Evolutionary conservation across 345 rosid genomes (phyloP), one percentile per base, ranked within the genome.

Genomic region (Salix purpurea): DNA sequence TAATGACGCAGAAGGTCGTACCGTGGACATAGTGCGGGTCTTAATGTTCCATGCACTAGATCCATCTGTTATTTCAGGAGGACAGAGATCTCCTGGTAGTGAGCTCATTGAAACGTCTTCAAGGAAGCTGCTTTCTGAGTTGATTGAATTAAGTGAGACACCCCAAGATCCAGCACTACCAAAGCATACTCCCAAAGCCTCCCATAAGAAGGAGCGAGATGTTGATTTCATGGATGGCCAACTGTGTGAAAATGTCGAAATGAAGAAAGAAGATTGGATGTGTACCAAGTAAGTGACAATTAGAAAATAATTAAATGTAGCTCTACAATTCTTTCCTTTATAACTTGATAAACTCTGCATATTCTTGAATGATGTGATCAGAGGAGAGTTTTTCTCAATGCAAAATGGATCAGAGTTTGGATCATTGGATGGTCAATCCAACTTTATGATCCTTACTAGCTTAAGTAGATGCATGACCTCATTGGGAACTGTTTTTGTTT

Each of bases 1-100:
- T 15, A 71, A 87, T 28, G 99, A 92, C 84, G 87, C 85, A 70
- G 86, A 83, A 80, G 91, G 97, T 56, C 89, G 97, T 1, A 96
- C 99, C 1, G 88, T 96, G 66, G 99, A 96, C 81, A 87, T 96
- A 39, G 89, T 93, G 81, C 92, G 96, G 26, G 71, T 92, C 30
- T 75, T 96, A 4, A 69, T 96, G 83, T 83, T 77, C 72, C 85
- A 89, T 80, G 95, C 97, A 6, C 83, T 94, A 74, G 97, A 96
- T 83, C 88, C 97, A 0, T 83, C 85, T 80, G 90, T 91, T 72
- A 68, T 86, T 72, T 80, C 89, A 24, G 86, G 88, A 73, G 92
- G 77, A 30, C 80, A 86, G 32, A 82, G 73, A 77, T 80, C 85
- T 84, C 89, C 91, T 9, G 89, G 89, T 37, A 86, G 85, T 78